Base-by-base conservation (phyloP, 768 basidiomycete species). In the Rickenella mellea region DNA sequence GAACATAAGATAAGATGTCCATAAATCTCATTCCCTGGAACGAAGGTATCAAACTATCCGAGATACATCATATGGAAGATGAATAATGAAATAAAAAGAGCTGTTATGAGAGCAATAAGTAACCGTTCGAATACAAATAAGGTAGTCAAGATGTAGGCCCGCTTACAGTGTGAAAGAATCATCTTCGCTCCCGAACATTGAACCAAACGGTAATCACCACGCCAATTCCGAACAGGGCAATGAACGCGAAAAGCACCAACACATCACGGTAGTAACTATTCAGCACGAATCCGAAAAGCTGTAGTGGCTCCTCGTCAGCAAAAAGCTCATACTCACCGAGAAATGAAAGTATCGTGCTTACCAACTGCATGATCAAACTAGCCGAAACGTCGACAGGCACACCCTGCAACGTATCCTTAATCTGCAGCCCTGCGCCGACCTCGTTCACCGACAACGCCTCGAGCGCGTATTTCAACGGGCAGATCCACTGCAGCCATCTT, bases 401-500 rank as follows among this genome's bases (percentile, higher is more conserved):
- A 30, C 91, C 91, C 48, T 78, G 70, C 19, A 93, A 59, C 5
- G 67, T 69, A 61, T 92, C 90, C 44, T 74, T 46, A 24, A 96
- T 96, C 76, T 80, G 75, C 26, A 96, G 65, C 2, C 92, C 93
- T 4, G 86, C 83, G 28, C 78, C 78, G 12, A 98, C 89, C 57
- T 97, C 93, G 55, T 98, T 98, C 27, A 96, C 85, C 10, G 82
- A 70, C 12, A 96, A 67, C 5, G 93, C 93, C 55, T 90, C 87
- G n/a, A 88, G 67, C 20, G 71, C 68, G 56, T 78, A 89, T 59
- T 90, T 90, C 36, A 91, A 70, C 28, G 87, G 85, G 41, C 83
- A 84, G 44, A 93, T 51, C 83, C 89, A 97, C 55, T 93, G 83
- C 41, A 97, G 67, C 93, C 93, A 98, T 12, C 93, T 74, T 1